Base-by-base conservation (phyloP, 2,329 filamentous ascomycete genomes). In the Rugonectria rugulosa region DNA sequence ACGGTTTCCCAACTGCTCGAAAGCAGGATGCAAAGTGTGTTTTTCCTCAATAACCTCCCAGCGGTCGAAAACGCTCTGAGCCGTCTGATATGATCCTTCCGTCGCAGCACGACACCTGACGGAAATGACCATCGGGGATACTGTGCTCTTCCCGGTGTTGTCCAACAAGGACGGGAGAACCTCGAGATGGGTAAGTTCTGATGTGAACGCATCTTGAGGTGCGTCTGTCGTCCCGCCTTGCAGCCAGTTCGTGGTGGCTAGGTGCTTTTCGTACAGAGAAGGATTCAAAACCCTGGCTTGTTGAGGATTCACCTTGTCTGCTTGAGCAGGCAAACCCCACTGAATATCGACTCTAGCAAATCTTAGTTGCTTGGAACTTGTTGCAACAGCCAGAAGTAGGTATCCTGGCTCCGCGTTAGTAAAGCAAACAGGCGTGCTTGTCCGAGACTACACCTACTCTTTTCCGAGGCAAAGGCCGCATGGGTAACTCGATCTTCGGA, bases 401-500 rank as follows among this genome's bases (percentile, higher is more conserved):
- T 79, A 79, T 56, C 77, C 73, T 79, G 24, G 62, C 68, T 3
- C 29, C n/a, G n/a, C 14, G 63, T 82, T 38, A 69, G 61, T n/a
- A n/a, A n/a, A n/a, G n/a, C 20, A 26, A 15, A 4, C 6, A 21
- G 7, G 27, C 4, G 23, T 36, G 14, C 14, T 34, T 23, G 10
- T 21, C 21, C 12, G 17, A 20, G 8, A 3, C 7, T 12, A 4
- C 9, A 7, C 78, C 68, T 74, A 91, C 90, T 86, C 73, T 88
- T 91, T 51, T 93, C 90, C 3, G 89, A 85, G 55, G 88, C 84
- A 59, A 92, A 79, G 32, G 90, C 84, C 10, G 91, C 91, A 75
- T 96, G 92, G 1, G 91, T 92, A 45, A 94, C 81, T n/a, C 91
- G 72, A 61, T 92, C 88, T 60, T 92, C 87, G 0, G 88, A 87